Evolutionary conservation across 306 rosid species (phyloP).

Genomic region (Mucuna pruriens): DNA sequence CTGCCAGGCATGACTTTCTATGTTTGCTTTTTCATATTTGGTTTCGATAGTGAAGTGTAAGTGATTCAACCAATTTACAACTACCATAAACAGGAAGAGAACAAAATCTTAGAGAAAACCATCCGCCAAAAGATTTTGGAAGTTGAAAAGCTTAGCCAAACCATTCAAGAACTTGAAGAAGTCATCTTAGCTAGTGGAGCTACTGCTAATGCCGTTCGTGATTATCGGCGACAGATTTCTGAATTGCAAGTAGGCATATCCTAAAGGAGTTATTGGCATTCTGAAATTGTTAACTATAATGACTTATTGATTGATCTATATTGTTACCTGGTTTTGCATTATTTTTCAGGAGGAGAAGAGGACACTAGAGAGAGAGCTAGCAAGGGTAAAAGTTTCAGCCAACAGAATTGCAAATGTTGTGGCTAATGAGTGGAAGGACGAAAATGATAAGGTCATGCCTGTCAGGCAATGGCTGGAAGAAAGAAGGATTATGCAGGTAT

Average conservation of each 20-base stretch:
- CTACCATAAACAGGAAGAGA: slow-evolving; percentile 74
- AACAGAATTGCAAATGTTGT: slow-evolving; percentile 79
- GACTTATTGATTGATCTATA: slow-evolving; percentile 12
- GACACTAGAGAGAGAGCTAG: slow-evolving; percentile 85
- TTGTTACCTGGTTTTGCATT: slow-evolving; percentile 34
- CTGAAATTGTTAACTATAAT: not conserved
- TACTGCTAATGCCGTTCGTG: slow-evolving; percentile 74
- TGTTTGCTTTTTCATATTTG: slow-evolving; percentile 2
- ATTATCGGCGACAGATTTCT: slow-evolving; percentile 66
- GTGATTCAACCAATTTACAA: slow-evolving; percentile 29
- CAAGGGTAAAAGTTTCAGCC: slow-evolving; percentile 78
- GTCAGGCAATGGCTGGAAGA: slow-evolving; percentile 95
- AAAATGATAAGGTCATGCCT: slow-evolving; percentile 86
- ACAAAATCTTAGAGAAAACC: slow-evolving; percentile 79
- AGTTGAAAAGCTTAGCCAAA: slow-evolving; percentile 88
- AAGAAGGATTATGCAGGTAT: slow-evolving; percentile 83
- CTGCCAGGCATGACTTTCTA: slow-evolving; percentile 66
- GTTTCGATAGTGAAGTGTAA: slow-evolving; percentile 13
- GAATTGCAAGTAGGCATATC: slow-evolving; percentile 60
- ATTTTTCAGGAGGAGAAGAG: slow-evolving; percentile 77
- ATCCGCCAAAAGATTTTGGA: slow-evolving; percentile 81
- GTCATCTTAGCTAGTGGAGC: slow-evolving; percentile 72
- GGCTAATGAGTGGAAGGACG: slow-evolving; percentile 98
- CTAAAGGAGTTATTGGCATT: not conserved
- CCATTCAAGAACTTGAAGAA: slow-evolving; percentile 86